phyloP scores from a whole-genome alignment of 805 yeast species.

The Nakazawaea ishiwadae region DNA sequence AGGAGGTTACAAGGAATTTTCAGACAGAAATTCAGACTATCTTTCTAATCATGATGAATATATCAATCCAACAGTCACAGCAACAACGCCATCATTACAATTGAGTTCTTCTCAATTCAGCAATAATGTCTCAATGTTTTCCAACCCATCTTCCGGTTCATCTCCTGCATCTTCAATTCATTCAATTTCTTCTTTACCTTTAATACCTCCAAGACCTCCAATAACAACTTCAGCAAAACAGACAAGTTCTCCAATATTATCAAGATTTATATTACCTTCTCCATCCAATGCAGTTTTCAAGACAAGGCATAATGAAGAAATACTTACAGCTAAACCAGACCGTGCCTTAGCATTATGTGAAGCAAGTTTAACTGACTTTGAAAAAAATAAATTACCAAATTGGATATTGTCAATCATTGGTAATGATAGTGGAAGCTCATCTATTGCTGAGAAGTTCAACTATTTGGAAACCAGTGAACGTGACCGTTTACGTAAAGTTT shows the following conservation, averaged over 20 bases:
- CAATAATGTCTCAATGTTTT: conserved; percentile 14
- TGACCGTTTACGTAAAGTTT: conserved; percentile 50
- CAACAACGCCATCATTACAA: conserved; percentile 16
- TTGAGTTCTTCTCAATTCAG: conserved; percentile 18
- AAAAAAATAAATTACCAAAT: conserved; percentile 34
- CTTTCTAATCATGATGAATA: conserved; percentile 2
- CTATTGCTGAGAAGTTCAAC: conserved; percentile 51
- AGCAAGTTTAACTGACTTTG: conserved; percentile 18
- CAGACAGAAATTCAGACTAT: conserved; percentile 14
- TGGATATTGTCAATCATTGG: conserved; percentile 46
- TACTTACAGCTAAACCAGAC: conserved; percentile 23
- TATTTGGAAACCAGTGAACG: conserved; percentile 67
- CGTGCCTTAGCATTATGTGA: conserved; percentile 19
- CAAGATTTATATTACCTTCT: conserved; percentile 53
- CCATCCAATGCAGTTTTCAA: conserved; percentile 39
- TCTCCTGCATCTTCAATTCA: conserved; percentile 14
- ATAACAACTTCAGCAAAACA: conserved; percentile 13
- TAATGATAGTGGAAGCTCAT: conserved; percentile 31
- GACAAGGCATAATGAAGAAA: conserved; percentile 52
- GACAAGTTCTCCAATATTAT: conserved; percentile 33
- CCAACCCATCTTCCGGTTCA: background rate
- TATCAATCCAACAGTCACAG: conserved; percentile 16
- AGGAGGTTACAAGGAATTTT: conserved; percentile 36
- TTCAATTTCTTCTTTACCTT: conserved; percentile 18
- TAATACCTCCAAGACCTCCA: conserved; percentile 7